These are phyloP conservation scores for Tirmania nivea DNA, from an alignment of 495 filamentous ascomycete genomes.

Conservation along the genomic window DNA sequence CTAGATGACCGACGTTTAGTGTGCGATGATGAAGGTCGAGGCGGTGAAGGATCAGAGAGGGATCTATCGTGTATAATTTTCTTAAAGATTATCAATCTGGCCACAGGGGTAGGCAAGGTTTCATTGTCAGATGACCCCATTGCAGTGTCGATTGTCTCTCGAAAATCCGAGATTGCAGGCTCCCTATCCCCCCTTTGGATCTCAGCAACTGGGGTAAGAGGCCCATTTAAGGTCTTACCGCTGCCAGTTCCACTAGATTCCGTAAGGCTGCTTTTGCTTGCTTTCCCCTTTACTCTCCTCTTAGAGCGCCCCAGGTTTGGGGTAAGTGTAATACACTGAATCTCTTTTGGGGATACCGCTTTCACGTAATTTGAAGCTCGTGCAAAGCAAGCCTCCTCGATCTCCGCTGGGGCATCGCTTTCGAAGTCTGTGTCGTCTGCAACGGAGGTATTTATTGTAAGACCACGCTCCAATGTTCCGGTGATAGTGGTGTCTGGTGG, in stretches of 20 bases:
- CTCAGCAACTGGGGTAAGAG: too few species aligned
- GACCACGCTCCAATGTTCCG: too few species aligned
- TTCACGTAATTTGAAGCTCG: not conserved
- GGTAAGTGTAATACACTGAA: not conserved
- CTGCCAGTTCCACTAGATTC: too few species aligned
- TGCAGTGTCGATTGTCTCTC: not conserved
- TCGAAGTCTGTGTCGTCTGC: not conserved
- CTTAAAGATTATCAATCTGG: not conserved
- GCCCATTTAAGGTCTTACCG: too few species aligned
- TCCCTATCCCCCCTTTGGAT: too few species aligned
- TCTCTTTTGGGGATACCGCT: not conserved
- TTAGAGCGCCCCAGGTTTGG: too few species aligned
- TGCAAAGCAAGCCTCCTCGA: not conserved
- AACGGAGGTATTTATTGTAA: too few species aligned
- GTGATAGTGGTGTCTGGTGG: too few species aligned
- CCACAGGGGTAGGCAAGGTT: not conserved
- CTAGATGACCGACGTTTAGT: slow-evolving; percentile 10
- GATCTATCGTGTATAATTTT: too few species aligned
- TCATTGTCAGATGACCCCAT: not conserved
- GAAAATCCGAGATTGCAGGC: not conserved
- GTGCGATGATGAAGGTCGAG: slow-evolving; percentile 1
- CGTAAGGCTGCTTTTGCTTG: too few species aligned
- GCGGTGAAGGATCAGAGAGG: too few species aligned
- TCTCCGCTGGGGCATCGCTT: not conserved
- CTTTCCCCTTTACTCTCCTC: too few species aligned